Evolutionary conservation across 1,284 basidiomycete genomes (phyloP), one percentile per base, ranked within the genome.

Genomic region (Marasmius oreades): DNA sequence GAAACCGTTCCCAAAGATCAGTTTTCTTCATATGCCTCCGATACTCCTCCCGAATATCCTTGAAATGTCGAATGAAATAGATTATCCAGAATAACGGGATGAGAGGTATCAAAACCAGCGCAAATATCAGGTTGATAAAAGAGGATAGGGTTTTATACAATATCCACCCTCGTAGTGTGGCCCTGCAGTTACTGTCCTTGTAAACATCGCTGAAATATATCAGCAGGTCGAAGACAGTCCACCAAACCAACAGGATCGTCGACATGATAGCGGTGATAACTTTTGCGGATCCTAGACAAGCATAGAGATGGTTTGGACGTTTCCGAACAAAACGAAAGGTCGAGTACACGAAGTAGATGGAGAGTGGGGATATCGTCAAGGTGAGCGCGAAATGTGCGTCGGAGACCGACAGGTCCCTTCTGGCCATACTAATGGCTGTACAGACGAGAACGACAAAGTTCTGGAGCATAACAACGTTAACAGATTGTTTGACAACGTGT

Each of bases 391-490:
- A 60, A 48, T 60, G 59, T 18, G 59, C 59, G 33, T 60, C 59
- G 18, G 59, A 48, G 4, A 60, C 28, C 26, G 53, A 53, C 18
- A 60, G 56, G 39, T 55, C 39, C 12, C 53, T 46, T 33, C 56
- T 47, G 12, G 45, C 36, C 34, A 57, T 46, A 37, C 44, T 54
- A 37, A 60, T 45, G 24, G 57, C 54, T 2, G 59, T 26, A n/a
- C 43, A 51, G n/a, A 57, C 18, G n/a, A 60, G 22, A 11, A 60
- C 43, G 23, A 53, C 57, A 52, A 57, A 60, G 2, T 42, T 44
- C 26, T 60, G 59, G 7, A 64, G 55, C 51, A 66, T 62, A 34
- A 56, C 42, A 14, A 58, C 56, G 47, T 67, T 45, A 52, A 33
- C 14, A 3, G 48, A 37, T 18, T 31, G 18, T n/a, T 23, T 22